Conservation (phyloP, 2,329 filamentous ascomycete species). For the Neospermospora avenae region DNA sequence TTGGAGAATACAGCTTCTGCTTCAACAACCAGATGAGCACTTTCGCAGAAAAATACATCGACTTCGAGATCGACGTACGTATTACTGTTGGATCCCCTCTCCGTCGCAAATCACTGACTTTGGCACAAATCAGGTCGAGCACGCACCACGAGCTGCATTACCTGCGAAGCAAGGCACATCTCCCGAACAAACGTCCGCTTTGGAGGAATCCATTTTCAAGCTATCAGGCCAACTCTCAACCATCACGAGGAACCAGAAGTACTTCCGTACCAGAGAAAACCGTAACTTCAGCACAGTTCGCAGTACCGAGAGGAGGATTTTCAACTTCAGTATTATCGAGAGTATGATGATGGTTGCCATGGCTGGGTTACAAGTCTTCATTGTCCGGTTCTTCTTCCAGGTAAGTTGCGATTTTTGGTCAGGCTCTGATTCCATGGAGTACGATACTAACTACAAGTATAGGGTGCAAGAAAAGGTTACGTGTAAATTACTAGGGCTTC, state of each 20-base stretch:
- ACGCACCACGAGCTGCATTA: slow-evolving; percentile 76
- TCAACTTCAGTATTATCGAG: slow-evolving; percentile 96
- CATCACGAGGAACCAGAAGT: slow-evolving; percentile 96
- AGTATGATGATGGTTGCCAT: slow-evolving; percentile 88
- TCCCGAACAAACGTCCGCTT: slow-evolving; percentile 80
- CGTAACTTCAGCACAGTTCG: slow-evolving; percentile 97
- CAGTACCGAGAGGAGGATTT: slow-evolving; percentile 92
- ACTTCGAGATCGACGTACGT: slow-evolving; percentile 91
- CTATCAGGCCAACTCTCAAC: slow-evolving; percentile 89
- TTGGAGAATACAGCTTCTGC: slow-evolving; percentile 93
- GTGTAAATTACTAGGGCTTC: slow-evolving; percentile 45
- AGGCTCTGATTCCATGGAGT: slow-evolving; percentile 7
- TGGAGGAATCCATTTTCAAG: slow-evolving; percentile 96
- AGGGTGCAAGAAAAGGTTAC: slow-evolving; percentile 67
- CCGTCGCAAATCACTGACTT: neutral
- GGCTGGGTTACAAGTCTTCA: slow-evolving; percentile 94
- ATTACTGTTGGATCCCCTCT: slow-evolving; percentile 17
- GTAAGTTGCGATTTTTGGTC: slow-evolving; percentile 41
- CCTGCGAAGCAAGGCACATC: slow-evolving; percentile 85
- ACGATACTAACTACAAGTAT: slow-evolving; percentile 5
- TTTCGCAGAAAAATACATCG: slow-evolving; percentile 94
- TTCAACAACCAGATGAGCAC: slow-evolving; percentile 99
- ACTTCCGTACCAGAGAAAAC: slow-evolving; percentile 98
- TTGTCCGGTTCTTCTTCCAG: slow-evolving; percentile 99
- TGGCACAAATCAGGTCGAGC: slow-evolving; percentile 66